phyloP scores from a whole-genome alignment of 495 filamentous ascomycete species.

The Penicillium flavigenum region DNA sequence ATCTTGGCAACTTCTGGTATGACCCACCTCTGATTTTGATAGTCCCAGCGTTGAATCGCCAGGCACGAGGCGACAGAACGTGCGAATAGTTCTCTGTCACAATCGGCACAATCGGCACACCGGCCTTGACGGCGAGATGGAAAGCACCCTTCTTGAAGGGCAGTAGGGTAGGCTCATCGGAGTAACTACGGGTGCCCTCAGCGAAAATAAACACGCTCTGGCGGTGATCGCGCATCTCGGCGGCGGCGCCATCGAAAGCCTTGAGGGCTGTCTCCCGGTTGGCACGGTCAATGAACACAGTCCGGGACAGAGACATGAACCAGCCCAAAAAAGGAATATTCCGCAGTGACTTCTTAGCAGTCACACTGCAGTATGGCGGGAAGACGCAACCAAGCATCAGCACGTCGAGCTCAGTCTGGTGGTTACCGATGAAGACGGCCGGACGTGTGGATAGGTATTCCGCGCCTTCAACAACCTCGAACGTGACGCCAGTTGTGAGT shows the following conservation, averaged over 20 bases:
- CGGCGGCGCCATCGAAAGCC: conserved; percentile 79
- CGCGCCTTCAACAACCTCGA: conserved; percentile 68
- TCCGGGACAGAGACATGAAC: conserved; percentile 91
- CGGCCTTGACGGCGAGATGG: conserved; percentile 90
- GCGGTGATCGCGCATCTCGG: conserved; percentile 68
- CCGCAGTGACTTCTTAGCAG: conserved; percentile 83
- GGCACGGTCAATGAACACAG: conserved; percentile 90
- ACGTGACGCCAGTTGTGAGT: conserved; percentile 71
- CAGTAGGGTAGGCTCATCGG: conserved; percentile 72
- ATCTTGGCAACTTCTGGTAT: not conserved
- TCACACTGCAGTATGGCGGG: conserved; percentile 89
- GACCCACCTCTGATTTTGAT: conserved; percentile 77
- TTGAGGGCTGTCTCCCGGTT: conserved; percentile 78
- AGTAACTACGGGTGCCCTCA: conserved; percentile 91
- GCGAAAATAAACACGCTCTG: conserved; percentile 95
- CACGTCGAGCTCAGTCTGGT: conserved; percentile 94
- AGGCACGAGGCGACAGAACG: conserved; percentile 66
- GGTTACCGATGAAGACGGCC: conserved; percentile 88
- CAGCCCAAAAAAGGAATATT: conserved; percentile 86
- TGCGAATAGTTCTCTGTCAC: conserved; percentile 84
- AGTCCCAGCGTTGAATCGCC: conserved; percentile 69
- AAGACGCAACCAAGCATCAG: conserved; percentile 84
- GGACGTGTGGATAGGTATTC: conserved; percentile 69
- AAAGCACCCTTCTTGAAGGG: conserved; percentile 99
- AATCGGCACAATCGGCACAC: conserved; percentile 87